Evolutionary conservation across 2,329 filamentous ascomycete species (phyloP).

Genomic region (Albophoma yamanashiensis): DNA sequence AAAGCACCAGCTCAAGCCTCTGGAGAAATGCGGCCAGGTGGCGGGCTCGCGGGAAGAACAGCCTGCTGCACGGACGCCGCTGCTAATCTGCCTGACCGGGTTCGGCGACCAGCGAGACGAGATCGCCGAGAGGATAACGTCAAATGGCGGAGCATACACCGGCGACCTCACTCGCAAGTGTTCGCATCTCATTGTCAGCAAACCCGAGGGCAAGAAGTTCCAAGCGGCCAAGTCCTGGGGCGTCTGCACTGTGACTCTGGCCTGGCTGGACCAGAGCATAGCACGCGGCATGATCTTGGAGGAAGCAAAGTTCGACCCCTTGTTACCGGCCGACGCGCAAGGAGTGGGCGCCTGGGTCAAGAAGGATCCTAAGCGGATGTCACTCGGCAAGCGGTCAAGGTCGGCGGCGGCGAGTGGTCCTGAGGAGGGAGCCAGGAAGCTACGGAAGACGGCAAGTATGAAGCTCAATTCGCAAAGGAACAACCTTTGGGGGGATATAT

Average conservation of each 20-base stretch:
- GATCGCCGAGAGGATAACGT: constrained; percentile 56
- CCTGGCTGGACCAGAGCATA: constrained; percentile 79
- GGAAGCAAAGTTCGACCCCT: constrained; percentile 73
- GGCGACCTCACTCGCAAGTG: constrained; percentile 79
- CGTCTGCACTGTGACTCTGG: constrained; percentile 65
- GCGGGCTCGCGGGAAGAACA: constrained; percentile 13
- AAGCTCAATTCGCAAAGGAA: constrained; percentile 72
- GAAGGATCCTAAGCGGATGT: constrained; percentile 31
- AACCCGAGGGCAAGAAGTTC: constrained; percentile 81
- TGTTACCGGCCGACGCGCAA: constrained; percentile 56
- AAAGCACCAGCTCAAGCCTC: constrained; percentile 51
- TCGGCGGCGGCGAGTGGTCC: constrained; percentile 31
- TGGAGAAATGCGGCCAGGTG: constrained; percentile 42
- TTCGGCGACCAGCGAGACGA: constrained; percentile 54
- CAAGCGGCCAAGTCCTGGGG: constrained; percentile 75
- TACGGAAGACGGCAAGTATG: constrained; percentile 78
- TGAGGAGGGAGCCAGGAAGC: constrained; percentile 61
- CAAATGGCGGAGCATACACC: constrained; percentile 73
- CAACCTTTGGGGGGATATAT: constrained; percentile 84
- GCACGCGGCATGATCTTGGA: constrained; percentile 84
- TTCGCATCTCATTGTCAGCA: constrained; percentile 76
- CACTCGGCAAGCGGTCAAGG: constrained; percentile 49
- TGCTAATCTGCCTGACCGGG: constrained; percentile 46
- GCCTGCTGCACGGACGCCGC: constrained; percentile 22
- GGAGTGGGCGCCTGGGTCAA: constrained; percentile 66